Base-by-base conservation (phyloP, 192 early-diverging fungal genomes). In the Chytriomyces sp. region DNA sequence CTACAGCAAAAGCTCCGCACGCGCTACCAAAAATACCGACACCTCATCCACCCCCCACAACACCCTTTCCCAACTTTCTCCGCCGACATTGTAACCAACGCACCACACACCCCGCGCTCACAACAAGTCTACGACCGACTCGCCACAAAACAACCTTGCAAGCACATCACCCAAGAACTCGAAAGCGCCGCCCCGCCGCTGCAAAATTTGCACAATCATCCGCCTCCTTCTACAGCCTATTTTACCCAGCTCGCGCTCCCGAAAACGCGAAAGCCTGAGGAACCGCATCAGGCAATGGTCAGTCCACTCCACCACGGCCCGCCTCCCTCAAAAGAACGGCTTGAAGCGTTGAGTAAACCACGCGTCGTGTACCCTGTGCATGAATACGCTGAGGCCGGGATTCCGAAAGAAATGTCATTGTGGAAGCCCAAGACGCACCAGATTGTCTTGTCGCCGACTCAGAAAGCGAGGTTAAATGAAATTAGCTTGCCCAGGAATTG, bases 91-190 rank as follows among this genome's bases (percentile, higher is more conserved):
- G 35, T 35, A 1, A 35, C 10, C 67, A 46, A 10, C 13, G 28
- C 67, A 28, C 5, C 24, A 18, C 24, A 16, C 64, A 43, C n/a
- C 46, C 9, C 8, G 18, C 72, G 10, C 63, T 10, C 44, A 35
- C 60, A 62, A 45, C 50, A 13, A 13, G 72, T 75, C 72, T 75
- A 68, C 62, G 23, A 20, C 18, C 72, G 75, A 8, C 75, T 76
- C 65, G 61, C 75, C 20, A 64, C 59, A 64, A 23, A 28, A 10
- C 59, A 18, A 18, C 18, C 9, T 9, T 60, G 50, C 69, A 59
- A 43, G 48, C 75, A 65, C 26, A 18, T 44, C 26, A 45, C 20
- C 23, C 64, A 59, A 28, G 75, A 53, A 45, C 20, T n/a, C 8
- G 43, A 20, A 13, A 26, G 46, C 45, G 73, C 73, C 62, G 43